Evolutionary conservation across 169 alveolate species (phyloP), one percentile per base, ranked within the genome.

Genomic region (Plasmodium coatneyi): DNA sequence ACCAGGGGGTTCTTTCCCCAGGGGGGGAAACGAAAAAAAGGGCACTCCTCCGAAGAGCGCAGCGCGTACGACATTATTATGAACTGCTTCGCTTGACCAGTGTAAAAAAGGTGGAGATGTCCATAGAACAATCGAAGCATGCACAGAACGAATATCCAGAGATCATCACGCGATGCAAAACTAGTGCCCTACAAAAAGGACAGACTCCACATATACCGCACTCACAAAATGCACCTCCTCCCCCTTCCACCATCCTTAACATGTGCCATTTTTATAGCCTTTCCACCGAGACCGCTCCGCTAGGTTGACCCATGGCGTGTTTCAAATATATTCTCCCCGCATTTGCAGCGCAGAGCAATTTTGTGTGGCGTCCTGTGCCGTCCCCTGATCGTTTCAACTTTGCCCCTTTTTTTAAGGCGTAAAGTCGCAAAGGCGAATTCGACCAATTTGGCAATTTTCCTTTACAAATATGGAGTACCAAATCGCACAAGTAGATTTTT

Each of bases 61-160:
- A 54, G 36, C 6, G 19, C 34, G 39, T 78, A 87, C 72, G 89
- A 87, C 36, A 34, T 87, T 34, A 52, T 87, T 60, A 22, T 87
- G 43, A 79, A 52, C 66, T 87, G 49, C 81, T 87, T 87, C 22
- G n/a, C 89, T 32, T 87, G 49, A 39, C 34, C 79, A 28, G 60
- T 36, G 28, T 46, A 1, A 72, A 19, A n/a, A 39, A 0, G 76
- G 12, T 25, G 74, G n/a, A 60, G 10, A 25, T 43, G 22, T 16
- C 16, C 9, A 66, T 66, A 12, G 41, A 25, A 5, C 28, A 19
- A 5, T 25, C 1, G n/a, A 36, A 66, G 3, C 22, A 49, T 49
- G 60, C 25, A 12, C 0, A 49, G 22, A 16, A 49, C 60, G 22
- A 12, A 49, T 16, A 49, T 49, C 3, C 25, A 3, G 60, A 49